Conservation (phyloP, 371 early-diverging fungal species). For the Massospora cicadina region DNA sequence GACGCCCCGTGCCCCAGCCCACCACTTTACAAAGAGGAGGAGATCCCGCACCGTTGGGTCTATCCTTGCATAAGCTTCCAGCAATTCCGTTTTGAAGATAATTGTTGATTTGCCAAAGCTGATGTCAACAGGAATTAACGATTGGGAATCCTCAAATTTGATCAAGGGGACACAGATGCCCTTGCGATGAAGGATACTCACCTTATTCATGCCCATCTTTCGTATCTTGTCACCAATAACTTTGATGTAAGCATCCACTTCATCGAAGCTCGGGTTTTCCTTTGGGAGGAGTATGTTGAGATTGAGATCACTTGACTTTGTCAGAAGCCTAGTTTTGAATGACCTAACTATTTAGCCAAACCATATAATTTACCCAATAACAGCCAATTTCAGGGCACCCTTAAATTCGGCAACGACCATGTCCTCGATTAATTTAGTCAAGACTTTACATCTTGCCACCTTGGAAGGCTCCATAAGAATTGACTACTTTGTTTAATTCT, state of each 20-base stretch:
- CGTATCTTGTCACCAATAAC: not conserved
- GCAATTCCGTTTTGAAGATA: not conserved
- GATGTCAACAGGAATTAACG: not conserved
- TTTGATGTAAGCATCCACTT: not conserved
- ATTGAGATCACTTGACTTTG: not conserved
- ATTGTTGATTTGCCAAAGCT: not conserved
- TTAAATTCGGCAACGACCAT: not conserved
- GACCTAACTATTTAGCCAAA: not conserved
- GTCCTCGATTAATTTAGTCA: not conserved
- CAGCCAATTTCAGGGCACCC: not conserved
- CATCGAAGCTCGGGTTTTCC: not conserved
- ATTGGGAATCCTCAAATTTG: not conserved
- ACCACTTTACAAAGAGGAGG: not conserved
- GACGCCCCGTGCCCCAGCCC: not conserved
- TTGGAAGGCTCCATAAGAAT: not conserved
- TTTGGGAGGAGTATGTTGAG: not conserved
- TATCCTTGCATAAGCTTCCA: not conserved
- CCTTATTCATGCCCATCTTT: not conserved
- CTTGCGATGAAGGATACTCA: not conserved
- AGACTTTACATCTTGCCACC: not conserved
- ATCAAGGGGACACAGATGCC: not conserved
- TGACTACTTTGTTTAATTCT: not conserved
- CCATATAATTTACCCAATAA: not conserved
- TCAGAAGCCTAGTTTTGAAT: not conserved
- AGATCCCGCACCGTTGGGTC: not conserved